Evolutionary conservation across 148 eudicot species (phyloP).

Genomic region (Fagopyrum homotropicum): DNA sequence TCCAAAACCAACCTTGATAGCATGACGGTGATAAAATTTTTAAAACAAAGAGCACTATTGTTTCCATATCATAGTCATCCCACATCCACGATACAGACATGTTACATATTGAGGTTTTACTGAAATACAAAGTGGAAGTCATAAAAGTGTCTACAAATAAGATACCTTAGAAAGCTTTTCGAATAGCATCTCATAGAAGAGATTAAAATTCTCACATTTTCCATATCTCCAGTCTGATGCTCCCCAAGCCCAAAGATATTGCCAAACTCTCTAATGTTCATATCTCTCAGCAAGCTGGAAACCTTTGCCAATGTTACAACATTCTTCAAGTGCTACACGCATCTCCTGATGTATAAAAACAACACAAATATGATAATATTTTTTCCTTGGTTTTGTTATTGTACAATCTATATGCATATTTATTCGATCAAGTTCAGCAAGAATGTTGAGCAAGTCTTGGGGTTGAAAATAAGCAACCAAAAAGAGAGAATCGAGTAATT

Average conservation of each 20-base stretch:
- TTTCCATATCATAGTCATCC: not conserved
- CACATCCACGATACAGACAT: no score
- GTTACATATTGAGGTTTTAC: no score
- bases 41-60: not conserved
- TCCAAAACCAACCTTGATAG: no score
- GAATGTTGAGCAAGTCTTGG: not conserved
- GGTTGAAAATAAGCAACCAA: not conserved
- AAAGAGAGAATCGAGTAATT: not conserved
- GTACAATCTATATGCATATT: not conserved
- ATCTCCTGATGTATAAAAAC: conserved; percentile 45
- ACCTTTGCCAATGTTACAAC: conserved; percentile 91
- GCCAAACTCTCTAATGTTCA: conserved; percentile 97
- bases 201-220: conserved; percentile 83
- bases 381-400: not conserved
- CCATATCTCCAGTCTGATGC: conserved; percentile 97
- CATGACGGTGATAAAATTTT: not conserved
- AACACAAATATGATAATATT: not conserved
- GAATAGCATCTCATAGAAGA: conserved; percentile 93
- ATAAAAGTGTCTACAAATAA: not conserved
- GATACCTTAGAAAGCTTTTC: conserved; percentile 89
- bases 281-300: conserved; percentile 95
- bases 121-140: not conserved
- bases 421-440: not conserved
- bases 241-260: conserved; percentile 76
- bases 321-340: conserved; percentile 94